A percentile compares a stretch with the other conserved stretches of the same genome.
These are phyloP conservation scores for Saccharomycopsis amapae DNA, from an alignment of 805 yeast species.

Conservation along the genomic window DNA sequence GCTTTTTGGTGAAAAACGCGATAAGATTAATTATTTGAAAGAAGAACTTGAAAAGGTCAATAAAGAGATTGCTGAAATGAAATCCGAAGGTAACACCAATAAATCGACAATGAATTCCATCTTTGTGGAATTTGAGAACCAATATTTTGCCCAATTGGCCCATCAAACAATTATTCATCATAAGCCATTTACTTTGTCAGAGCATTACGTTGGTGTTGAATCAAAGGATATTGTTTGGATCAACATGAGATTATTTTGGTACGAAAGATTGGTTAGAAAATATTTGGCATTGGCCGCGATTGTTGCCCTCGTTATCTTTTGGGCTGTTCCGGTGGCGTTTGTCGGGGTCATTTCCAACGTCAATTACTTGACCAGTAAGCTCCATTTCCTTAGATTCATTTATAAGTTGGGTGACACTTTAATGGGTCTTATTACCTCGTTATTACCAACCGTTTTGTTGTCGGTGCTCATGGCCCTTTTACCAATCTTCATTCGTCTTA, in stretches of 20 bases:
- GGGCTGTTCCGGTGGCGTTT: conserved; percentile 77
- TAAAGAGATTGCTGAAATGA: conserved; percentile 49
- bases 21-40: conserved; percentile 50
- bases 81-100: conserved; percentile 39
- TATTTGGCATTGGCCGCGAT: conserved; percentile 47
- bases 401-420: conserved; percentile 45
- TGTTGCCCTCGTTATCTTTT: conserved; percentile 48
- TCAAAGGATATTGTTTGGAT: conserved; percentile 63
- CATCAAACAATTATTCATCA: conserved; percentile 58
- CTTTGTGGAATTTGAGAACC: conserved; percentile 72
- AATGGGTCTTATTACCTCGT: conserved; percentile 59
- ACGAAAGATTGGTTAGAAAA: conserved; percentile 58
- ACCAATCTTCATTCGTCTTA: conserved; percentile 55
- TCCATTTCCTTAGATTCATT: conserved; percentile 50
- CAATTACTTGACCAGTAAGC: conserved; percentile 50
- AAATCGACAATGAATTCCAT: conserved; percentile 63
- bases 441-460: conserved; percentile 61
- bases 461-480: conserved; percentile 58
- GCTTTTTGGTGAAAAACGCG: conserved; percentile 52
- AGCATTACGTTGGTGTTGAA: conserved; percentile 54
- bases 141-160: conserved; percentile 69
- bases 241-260: conserved; percentile 72
- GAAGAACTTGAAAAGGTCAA: conserved; percentile 53
- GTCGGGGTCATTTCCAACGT: conserved; percentile 70
- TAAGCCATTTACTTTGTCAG: conserved; percentile 54